Evolutionary conservation across 2,329 filamentous ascomycete genomes (phyloP).

Genomic region (Colletotrichum lentis): DNA sequence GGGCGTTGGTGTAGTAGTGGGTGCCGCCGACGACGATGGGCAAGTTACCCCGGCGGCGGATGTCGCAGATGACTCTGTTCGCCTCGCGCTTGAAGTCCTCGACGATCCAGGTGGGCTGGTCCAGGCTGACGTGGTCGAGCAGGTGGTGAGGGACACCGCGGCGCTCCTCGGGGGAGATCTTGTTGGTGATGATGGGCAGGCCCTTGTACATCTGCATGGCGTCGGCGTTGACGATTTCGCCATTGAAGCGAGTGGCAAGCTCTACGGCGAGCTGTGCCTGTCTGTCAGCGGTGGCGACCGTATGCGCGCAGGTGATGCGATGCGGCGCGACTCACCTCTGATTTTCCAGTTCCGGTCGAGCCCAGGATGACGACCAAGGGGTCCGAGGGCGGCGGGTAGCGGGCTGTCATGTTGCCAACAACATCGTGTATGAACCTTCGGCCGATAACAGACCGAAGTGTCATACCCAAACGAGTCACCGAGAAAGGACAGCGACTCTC

Average conservation of each 20-base stretch:
- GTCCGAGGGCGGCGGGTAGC: slow-evolving; percentile 53
- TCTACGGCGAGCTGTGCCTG: slow-evolving; percentile 80
- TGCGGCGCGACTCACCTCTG: slow-evolving; percentile 68
- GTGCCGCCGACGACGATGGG: slow-evolving; percentile 94
- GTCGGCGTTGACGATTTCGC: slow-evolving; percentile 96
- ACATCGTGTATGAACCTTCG: slow-evolving; percentile 40
- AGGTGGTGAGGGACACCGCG: slow-evolving; percentile 87
- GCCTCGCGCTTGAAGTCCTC: slow-evolving; percentile 78
- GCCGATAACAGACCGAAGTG: slow-evolving; percentile 26
- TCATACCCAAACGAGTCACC: slow-evolving; percentile 28
- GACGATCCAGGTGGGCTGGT: slow-evolving; percentile 85
- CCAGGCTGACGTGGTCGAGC: slow-evolving; percentile 77
- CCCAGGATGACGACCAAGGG: slow-evolving; percentile 85
- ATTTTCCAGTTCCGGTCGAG: slow-evolving; percentile 93
- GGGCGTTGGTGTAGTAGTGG: slow-evolving; percentile 90
- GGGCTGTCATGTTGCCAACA: slow-evolving; percentile 40
- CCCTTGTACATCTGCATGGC: slow-evolving; percentile 97
- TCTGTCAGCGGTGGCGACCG: neutral
- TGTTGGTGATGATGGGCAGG: slow-evolving; percentile 94
- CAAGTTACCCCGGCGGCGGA: slow-evolving; percentile 77
- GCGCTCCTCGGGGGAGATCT: slow-evolving; percentile 78
- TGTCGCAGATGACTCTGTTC: slow-evolving; percentile 74
- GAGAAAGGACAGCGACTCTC: slow-evolving; percentile 13
- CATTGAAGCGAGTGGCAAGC: slow-evolving; percentile 81
- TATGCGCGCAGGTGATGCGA: neutral